A percentile compares a stretch with the other conserved stretches of the same genome.
Evolutionary conservation across 768 basidiomycete species (phyloP).

Genomic region (Leucosporidium yakuticum): DNA sequence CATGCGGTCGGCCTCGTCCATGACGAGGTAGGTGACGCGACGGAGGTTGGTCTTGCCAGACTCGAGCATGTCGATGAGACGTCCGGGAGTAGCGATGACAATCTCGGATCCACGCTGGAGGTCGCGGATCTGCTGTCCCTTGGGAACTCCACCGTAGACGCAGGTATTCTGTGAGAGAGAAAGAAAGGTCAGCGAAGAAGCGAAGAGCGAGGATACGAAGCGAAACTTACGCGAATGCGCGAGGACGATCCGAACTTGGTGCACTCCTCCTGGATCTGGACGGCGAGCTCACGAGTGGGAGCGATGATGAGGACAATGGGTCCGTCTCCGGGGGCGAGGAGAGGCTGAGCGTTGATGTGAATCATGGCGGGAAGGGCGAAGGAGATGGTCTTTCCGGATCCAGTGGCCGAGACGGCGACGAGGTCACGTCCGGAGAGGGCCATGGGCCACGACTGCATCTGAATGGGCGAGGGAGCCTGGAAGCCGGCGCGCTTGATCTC

Average conservation of each 20-base stretch:
- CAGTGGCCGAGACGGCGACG: conserved; percentile 89
- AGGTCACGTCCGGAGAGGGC: conserved; percentile 48
- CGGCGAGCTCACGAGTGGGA: conserved; percentile 95
- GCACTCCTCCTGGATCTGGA: conserved; percentile 98
- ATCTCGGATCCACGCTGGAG: conserved; percentile 94
- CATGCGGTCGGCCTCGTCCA: conserved; percentile 99
- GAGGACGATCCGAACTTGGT: conserved; percentile 89
- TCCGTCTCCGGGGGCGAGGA: conserved; percentile 87
- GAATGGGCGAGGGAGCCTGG: conserved; percentile 81
- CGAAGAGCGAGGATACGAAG: background rate
- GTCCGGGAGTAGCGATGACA: conserved; percentile 99
- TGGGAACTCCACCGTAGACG: conserved; percentile 97
- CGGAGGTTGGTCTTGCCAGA: conserved; percentile 91
- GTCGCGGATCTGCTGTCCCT: conserved; percentile 97
- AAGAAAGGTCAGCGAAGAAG: background rate
- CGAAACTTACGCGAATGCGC: conserved; percentile 71
- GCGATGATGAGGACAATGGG: conserved; percentile 95
- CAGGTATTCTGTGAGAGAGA: conserved; percentile 53
- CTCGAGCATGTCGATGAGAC: conserved; percentile 98
- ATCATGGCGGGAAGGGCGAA: conserved; percentile 99
- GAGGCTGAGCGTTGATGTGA: conserved; percentile 98
- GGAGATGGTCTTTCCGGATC: conserved; percentile 96
- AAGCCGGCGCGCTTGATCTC: conserved; percentile 62
- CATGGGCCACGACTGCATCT: conserved; percentile 99
- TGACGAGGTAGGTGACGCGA: conserved; percentile 92